Evolutionary conservation across 345 rosid species (phyloP), one percentile per base, ranked within the genome.

Genomic region (Populus nigra): DNA sequence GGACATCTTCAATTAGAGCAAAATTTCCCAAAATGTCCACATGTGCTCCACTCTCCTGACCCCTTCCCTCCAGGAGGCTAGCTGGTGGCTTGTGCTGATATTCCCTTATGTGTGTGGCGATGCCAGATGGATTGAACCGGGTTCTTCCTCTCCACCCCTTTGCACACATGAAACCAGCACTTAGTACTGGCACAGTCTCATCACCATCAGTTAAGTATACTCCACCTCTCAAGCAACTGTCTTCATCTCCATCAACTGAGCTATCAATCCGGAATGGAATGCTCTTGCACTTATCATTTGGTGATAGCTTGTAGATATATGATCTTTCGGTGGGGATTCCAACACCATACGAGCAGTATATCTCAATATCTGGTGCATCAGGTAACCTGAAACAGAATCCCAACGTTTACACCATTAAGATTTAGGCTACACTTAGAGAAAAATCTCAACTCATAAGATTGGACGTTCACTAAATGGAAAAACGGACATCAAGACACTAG

Each of bases 261-360:
- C 79, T 82, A 63, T 91, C 96, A 7, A 90, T 90, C 67, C 82
- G 87, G 61, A 88, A 90, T 5, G 96, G 93, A 73, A 89, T 89
- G 87, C 82, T 89, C 70, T 77, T 90, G 88, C 91, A 86, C 79
- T 76, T 87, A n/a, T 77, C 70, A 8, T 79, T 73, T 10, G 88
- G 78, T 7, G 90, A 76, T 31, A 78, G 81, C 85, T 87, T 90
- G 88, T 89, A 91, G 2, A 91, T 78, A 38, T 89, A 90, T 5
- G 98, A 86, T 86, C 94, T 83, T 79, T 93, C 94, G 0, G 94
- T 88, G 0, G 92, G 96, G 65, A 90, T 84, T 29, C 98, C 96
- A 7, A 90, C 91, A 41, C 96, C 96, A 16, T 89, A 91, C 43
- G 84, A 49, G 80, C 87, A 87, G 80, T 88, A 83, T 29, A 90